These are phyloP conservation scores for Bonia amplexicaulis DNA, from an alignment of 176 grass and related monocot species.

Conservation along the genomic window DNA sequence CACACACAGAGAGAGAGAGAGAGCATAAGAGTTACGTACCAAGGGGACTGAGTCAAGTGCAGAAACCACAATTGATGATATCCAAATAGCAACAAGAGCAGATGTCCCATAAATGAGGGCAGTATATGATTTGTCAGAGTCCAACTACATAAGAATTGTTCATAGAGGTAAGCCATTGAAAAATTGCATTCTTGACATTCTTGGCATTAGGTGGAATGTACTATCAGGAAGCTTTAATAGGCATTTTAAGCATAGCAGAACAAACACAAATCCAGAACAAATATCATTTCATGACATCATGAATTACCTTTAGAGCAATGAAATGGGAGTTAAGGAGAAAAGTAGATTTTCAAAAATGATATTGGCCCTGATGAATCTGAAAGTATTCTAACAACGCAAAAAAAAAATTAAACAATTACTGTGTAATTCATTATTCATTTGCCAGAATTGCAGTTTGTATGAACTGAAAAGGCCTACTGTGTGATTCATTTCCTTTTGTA, in stretches of 20 bases:
- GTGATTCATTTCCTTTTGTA: background rate
- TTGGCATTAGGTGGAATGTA: background rate
- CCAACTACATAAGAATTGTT: slow-evolving; percentile 51
- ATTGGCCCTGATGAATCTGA: background rate
- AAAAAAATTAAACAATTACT: background rate
- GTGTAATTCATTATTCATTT: background rate
- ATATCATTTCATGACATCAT: background rate
- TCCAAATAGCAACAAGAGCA: slow-evolving; percentile 52
- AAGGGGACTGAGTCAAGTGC: slow-evolving; percentile 69
- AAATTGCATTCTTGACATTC: slow-evolving; percentile 1
- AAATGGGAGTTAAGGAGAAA: background rate
- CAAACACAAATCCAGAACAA: background rate
- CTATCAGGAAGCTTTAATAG: background rate
- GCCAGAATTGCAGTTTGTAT: background rate
- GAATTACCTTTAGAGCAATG: background rate
- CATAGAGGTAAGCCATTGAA: background rate
- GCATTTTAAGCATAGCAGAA: background rate
- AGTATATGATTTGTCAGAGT: slow-evolving; percentile 48
- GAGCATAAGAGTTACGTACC: slow-evolving; percentile 10
- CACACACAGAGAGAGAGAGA: background rate
- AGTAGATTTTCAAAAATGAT: background rate
- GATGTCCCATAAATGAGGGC: slow-evolving; percentile 58
- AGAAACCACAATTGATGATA: slow-evolving; percentile 69
- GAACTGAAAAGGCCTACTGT: background rate
- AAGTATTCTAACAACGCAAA: background rate